A percentile compares a stretch with the other conserved stretches of the same genome.
Evolutionary conservation across 2,329 filamentous ascomycete species (phyloP).

Genomic region (Raffaelea arxii): DNA sequence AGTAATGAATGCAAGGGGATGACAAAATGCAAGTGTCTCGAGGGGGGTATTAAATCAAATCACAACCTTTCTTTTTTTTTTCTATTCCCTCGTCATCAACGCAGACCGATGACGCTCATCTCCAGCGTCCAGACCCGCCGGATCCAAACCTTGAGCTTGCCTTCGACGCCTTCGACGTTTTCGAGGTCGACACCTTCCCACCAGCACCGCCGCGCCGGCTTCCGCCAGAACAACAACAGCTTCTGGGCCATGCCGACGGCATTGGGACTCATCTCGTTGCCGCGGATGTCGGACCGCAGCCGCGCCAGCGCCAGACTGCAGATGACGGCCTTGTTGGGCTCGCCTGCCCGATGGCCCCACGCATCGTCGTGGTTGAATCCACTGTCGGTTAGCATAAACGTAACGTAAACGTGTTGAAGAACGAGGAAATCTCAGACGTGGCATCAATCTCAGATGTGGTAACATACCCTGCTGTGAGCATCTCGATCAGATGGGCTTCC

Average conservation of each 20-base stretch:
- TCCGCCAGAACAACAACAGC: slow-evolving; percentile 93
- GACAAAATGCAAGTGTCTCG: not conserved
- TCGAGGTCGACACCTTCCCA: slow-evolving; percentile 96
- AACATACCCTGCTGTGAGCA: slow-evolving; percentile 92
- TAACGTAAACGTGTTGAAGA: not conserved
- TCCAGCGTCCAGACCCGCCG: slow-evolving; percentile 95
- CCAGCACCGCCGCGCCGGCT: slow-evolving; percentile 93
- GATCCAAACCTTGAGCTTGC: slow-evolving; percentile 96
- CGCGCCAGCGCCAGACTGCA: slow-evolving; percentile 91
- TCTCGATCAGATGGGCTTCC: slow-evolving; percentile 96
- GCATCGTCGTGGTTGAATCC: slow-evolving; percentile 92
- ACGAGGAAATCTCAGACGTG: not conserved
- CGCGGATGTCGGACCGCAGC: slow-evolving; percentile 83
- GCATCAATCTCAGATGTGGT: not conserved
- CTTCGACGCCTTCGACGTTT: slow-evolving; percentile 80
- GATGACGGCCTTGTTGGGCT: slow-evolving; percentile 97
- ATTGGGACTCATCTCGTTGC: slow-evolving; percentile 63
- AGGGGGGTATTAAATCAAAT: not conserved
- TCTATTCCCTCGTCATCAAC: slow-evolving; percentile 30
- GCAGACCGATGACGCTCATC: slow-evolving; percentile 88
- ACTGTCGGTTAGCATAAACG: slow-evolving; percentile 34
- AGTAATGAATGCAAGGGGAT: not conserved
- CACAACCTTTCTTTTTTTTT: not conserved
- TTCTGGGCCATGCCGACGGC: slow-evolving; percentile 98
- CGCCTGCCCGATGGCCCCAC: slow-evolving; percentile 95